Base-by-base conservation (phyloP, 306 rosid species). In the Quillaja saponaria region DNA sequence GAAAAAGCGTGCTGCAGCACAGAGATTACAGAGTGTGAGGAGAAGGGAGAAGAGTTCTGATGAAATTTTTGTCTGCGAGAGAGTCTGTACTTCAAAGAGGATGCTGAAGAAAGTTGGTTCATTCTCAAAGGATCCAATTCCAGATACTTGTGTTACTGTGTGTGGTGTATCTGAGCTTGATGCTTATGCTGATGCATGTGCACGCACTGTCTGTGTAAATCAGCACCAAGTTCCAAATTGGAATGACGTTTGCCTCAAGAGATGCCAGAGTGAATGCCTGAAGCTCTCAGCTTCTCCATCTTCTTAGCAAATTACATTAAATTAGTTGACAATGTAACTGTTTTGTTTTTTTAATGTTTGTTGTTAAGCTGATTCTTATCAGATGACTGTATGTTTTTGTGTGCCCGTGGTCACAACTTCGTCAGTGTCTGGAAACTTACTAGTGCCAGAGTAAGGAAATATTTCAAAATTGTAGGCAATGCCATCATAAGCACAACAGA, bases 211-310 rank as follows among this genome's bases (percentile, higher is more conserved):
- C 15, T 91, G 96, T 28, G 95, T 88, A 40, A 88, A 86, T 80
- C 98, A 88, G 51, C 98, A 88, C 69, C 98, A 86, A 76, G 96
- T 88, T 0, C 98, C 96, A 6, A 88, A 84, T 44, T 91, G 96
- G 98, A 88, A 88, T 46, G 98, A 88, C 55, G 66, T 79, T 60
- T 91, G 98, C 77, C 95, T 88, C 45, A 67, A 84, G 73, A 86
- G 92, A 71, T 91, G 98, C 78, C 98, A 88, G 92, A 84, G 90
- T 70, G 98, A 91, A 74, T 91, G 96, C 58, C 82, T 91, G 34
- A 88, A 81, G 70, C 92, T 91, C 41, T 84, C 98, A 5, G 62
- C 76, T 39, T 80, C 91, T 35, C 83, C 49, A 35, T 83, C 89
- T 63, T 71, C 87, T 13, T 83, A 87, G 76, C 31, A 54, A 4